phyloP scores from a whole-genome alignment of 2,329 filamentous ascomycete species.

The Parastagonospora nodorum region DNA sequence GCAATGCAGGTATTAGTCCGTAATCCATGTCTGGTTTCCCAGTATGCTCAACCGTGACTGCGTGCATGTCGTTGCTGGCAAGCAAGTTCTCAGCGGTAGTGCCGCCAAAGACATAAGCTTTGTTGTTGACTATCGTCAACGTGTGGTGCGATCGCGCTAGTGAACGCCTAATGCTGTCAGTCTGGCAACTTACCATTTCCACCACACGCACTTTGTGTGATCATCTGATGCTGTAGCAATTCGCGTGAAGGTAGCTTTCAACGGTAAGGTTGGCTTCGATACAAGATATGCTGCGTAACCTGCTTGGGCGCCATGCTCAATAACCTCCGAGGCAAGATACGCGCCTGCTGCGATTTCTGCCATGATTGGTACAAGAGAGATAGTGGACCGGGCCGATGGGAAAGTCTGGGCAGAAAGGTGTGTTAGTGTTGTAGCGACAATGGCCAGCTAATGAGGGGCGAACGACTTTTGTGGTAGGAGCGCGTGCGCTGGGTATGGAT shows the following conservation, averaged over 20 bases:
- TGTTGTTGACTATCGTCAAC: conserved; percentile 47
- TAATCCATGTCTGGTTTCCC: conserved; percentile 46
- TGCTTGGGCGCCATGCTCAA: conserved; percentile 48
- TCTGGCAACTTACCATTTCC: neutral
- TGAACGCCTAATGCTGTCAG: conserved; percentile 27
- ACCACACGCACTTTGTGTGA: conserved; percentile 32
- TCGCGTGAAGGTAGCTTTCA: conserved; percentile 50
- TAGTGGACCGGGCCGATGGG: too few relatives aligned
- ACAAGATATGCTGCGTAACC: conserved; percentile 50
- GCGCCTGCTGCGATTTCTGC: conserved; percentile 49
- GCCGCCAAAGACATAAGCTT: conserved; percentile 54
- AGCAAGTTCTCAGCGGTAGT: conserved; percentile 41
- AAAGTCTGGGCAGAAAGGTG: too few relatives aligned
- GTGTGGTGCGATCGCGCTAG: conserved; percentile 46
- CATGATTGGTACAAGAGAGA: conserved; percentile 24
- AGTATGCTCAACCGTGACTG: conserved; percentile 42
- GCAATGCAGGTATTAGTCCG: conserved; percentile 48
- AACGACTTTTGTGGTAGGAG: too few relatives aligned
- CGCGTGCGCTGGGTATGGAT: too few relatives aligned
- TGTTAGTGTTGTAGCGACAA: too few relatives aligned
- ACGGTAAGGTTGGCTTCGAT: conserved; percentile 49
- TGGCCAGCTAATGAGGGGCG: too few relatives aligned
- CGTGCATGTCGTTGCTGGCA: conserved; percentile 51
- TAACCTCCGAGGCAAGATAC: conserved; percentile 45
- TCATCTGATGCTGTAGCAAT: conserved; percentile 47